Evolutionary conservation across 768 basidiomycete species (phyloP).

Genomic region (Tephrocybe sp.): DNA sequence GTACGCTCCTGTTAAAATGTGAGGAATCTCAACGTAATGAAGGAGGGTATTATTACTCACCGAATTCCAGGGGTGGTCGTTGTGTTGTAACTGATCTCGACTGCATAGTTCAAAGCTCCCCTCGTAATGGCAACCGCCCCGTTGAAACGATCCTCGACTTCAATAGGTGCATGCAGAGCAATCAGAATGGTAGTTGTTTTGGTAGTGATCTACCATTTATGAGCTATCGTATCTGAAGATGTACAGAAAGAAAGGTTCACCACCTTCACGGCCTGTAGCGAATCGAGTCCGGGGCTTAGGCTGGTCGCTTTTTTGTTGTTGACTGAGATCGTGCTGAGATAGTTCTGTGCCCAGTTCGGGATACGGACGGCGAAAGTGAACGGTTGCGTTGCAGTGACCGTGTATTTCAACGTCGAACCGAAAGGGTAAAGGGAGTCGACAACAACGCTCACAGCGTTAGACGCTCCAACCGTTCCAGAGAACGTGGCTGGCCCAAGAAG

Average conservation of each 20-base stretch:
- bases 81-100: slow-evolving; percentile 34
- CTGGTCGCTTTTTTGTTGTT: slow-evolving; percentile 21
- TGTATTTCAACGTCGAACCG: slow-evolving; percentile 35
- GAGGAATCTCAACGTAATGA: neutral
- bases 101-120: slow-evolving; percentile 38
- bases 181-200: slow-evolving; percentile 31
- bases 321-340: slow-evolving; percentile 33
- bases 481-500: slow-evolving; percentile 40
- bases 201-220: slow-evolving; percentile 15
- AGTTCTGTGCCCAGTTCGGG: slow-evolving; percentile 37
- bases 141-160: slow-evolving; percentile 33
- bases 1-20: slow-evolving; percentile 29
- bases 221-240: too few relatives aligned
- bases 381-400: slow-evolving; percentile 28
- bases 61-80: slow-evolving; percentile 33
- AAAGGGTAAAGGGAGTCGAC: slow-evolving; percentile 42
- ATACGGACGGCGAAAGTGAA: slow-evolving; percentile 39
- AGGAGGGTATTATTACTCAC: too few relatives aligned
- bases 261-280: slow-evolving; percentile 34
- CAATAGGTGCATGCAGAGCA: slow-evolving; percentile 31
- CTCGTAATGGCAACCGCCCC: slow-evolving; percentile 31
- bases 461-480: slow-evolving; percentile 30
- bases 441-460: slow-evolving; percentile 34
- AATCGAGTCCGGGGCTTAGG: slow-evolving; percentile 26
- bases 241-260: neutral